phyloP scores from a whole-genome alignment of 225 moss, liverwort and hornwort species.

The Marchantia paleacea region DNA sequence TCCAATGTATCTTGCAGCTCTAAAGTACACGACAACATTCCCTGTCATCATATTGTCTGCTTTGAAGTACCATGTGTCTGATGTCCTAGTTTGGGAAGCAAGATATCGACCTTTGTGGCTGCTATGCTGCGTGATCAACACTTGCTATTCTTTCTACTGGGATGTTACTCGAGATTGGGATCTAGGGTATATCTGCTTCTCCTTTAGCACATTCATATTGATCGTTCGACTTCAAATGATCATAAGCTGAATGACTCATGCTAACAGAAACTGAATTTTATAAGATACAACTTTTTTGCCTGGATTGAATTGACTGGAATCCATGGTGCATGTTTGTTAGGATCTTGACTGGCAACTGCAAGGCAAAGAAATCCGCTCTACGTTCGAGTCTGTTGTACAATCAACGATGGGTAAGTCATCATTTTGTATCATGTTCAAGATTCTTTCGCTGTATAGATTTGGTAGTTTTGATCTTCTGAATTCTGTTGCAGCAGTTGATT shows the following conservation, averaged over 20 bases:
- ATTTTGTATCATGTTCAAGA: too few species aligned
- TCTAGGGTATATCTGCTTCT: slow-evolving; percentile 50
- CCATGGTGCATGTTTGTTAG: slow-evolving; percentile 24
- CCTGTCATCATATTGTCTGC: slow-evolving; percentile 96
- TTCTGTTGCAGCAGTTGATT: too few species aligned
- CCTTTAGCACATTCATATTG: neutral
- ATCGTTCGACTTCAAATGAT: too few species aligned
- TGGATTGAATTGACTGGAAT: neutral
- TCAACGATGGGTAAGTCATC: slow-evolving; percentile 65
- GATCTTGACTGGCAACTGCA: slow-evolving; percentile 67
- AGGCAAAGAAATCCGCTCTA: slow-evolving; percentile 60
- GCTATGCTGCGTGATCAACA: slow-evolving; percentile 77
- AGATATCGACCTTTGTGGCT: slow-evolving; percentile 84
- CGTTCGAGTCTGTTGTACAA: slow-evolving; percentile 73
- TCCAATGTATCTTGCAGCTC: slow-evolving; percentile 49
- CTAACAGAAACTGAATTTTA: neutral
- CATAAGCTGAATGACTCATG: too few species aligned
- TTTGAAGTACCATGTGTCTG: slow-evolving; percentile 75
- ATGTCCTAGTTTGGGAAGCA: slow-evolving; percentile 55
- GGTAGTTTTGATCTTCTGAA: too few species aligned
- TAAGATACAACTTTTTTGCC: too few species aligned
- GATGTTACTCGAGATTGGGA: slow-evolving; percentile 96
- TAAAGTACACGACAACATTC: slow-evolving; percentile 91
- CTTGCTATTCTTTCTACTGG: slow-evolving; percentile 92
- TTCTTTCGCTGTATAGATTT: too few species aligned